Base-by-base conservation (phyloP, 2,329 filamentous ascomycete genomes). In the Penicillium sp. region DNA sequence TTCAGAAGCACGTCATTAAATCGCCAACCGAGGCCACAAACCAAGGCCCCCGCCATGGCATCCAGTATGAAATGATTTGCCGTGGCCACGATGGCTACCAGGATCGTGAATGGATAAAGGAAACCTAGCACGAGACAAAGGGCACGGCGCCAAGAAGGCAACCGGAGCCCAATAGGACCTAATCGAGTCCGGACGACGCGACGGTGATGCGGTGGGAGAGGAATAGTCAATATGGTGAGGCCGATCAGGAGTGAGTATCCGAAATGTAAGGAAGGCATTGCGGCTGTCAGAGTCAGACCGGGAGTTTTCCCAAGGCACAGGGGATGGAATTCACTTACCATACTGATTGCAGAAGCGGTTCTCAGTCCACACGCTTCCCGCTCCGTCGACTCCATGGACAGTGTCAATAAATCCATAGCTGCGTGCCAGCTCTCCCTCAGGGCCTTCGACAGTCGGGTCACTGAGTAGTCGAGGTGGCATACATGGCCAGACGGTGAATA, bases 261-360 rank as follows among this genome's bases (percentile, higher is more conserved):
- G 64, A 90, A 90, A 68, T 90, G 87, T 15, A 90, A 77, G 0
- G 84, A 87, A 1, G 87, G 87, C 87, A 90, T 90, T 7, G 87
- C 87, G 49, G 85, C 84, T 85, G 45, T 15, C 13, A 2, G 29
- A 47, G 23, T 58, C 31, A 58, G 47, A 39, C 10, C 28, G 7
- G 21, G 10, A 15, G 38, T 15, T 26, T 21, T n/a, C 24, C 15
- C 4, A 2, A 21, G 4, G 41, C 2, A n/a, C 21, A 36, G 10
- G 10, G 4, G 1, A 38, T 24, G n/a, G 6, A 2, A 24, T 5
- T 10, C 7, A 71, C 78, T 71, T 64, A 79, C 84, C 86, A 69
- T 89, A 89, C 70, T 89, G 86, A 67, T 89, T 89, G 71, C 85
- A 89, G 69, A 89, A 89, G 55, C 78, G 81, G 71, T 89, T 89